Evolutionary conservation across 2,329 filamentous ascomycete species (phyloP), one percentile per base, ranked within the genome.

Genomic region (Cadophora luteo-olivacea): DNA sequence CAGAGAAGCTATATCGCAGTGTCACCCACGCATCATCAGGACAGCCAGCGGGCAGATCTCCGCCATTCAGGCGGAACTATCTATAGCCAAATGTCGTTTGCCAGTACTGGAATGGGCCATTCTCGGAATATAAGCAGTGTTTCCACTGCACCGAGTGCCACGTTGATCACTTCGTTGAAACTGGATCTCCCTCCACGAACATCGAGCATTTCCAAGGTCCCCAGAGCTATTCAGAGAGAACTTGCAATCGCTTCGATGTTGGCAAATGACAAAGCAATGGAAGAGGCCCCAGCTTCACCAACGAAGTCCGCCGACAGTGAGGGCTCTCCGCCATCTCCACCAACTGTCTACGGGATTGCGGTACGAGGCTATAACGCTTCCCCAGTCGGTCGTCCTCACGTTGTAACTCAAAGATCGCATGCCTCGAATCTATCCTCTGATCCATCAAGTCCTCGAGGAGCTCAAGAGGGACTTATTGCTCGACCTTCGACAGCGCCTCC

Each of bases 1-100:
- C 69, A 67, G 11, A 72, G 61, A 24, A 67, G 58, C n/a, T 69
- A 68, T 24, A 64, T 66, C 16, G 62, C 71, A 24, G 54, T 70
- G 11, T 57, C 70, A 38, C 69, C 72, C 19, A 24, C 25, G 11
- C 36, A 57, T 19, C 51, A 58, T 29, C 66, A 55, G 33, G 66
- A 72, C 36, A 73, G 65, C 25, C 60, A 66, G 29, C 61, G 41
- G 19, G 70, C 25, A 29, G 72, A 74, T 36, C 69, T 61, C 2
- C 64, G 69, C 29, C 68, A 74, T 63, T 75, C 73, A 11, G 70
- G 66, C 8, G 73, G 74, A 14, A 75, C 72, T 1, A 55, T 62
- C 12, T 71, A 72, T 24, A 74, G 69, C 57, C 70, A 68, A 16
- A 22, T 62, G 24, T 70, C 70, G 5, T 41, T 68, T 7, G 29